Conservation (phyloP, 495 filamentous ascomycete genomes). For the Aspergillus wentii region DNA sequence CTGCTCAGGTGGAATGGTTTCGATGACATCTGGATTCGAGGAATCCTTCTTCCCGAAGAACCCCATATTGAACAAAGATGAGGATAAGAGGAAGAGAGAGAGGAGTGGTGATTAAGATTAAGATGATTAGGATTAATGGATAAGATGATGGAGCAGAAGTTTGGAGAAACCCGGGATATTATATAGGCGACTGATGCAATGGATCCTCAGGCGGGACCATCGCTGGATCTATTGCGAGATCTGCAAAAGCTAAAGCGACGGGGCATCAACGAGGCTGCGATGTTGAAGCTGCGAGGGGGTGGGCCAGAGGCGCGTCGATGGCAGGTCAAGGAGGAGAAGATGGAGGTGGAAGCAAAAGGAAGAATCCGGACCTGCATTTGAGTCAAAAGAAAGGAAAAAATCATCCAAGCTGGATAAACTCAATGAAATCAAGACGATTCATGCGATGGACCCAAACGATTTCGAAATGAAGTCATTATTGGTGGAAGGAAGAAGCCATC, state of each 20-base stretch:
- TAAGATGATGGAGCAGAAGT: background rate
- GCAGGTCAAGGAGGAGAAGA: background rate
- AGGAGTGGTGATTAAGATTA: background rate
- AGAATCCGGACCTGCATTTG: background rate
- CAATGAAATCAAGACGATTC: no score
- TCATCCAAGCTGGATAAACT: no score
- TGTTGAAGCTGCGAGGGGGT: no score
- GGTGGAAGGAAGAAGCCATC: no score
- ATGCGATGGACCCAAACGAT: no score
- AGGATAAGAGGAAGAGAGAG: background rate
- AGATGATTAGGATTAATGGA: background rate
- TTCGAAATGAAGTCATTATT: no score
- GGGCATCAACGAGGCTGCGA: background rate
- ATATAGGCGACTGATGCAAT: no score
- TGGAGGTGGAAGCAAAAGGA: background rate
- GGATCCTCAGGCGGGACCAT: conserved; percentile 3
- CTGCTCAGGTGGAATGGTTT: conserved; percentile 8
- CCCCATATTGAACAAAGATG: conserved; percentile 19
- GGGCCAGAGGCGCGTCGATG: background rate
- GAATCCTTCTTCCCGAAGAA: conserved; percentile 21
- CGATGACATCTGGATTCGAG: conserved; percentile 22
- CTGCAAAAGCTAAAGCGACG: conserved; percentile 7
- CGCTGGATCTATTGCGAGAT: conserved; percentile 12
- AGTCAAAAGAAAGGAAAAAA: background rate
- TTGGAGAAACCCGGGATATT: no score